phyloP scores from a whole-genome alignment of 2,329 filamentous ascomycete species.

The Phoma herbarum region DNA sequence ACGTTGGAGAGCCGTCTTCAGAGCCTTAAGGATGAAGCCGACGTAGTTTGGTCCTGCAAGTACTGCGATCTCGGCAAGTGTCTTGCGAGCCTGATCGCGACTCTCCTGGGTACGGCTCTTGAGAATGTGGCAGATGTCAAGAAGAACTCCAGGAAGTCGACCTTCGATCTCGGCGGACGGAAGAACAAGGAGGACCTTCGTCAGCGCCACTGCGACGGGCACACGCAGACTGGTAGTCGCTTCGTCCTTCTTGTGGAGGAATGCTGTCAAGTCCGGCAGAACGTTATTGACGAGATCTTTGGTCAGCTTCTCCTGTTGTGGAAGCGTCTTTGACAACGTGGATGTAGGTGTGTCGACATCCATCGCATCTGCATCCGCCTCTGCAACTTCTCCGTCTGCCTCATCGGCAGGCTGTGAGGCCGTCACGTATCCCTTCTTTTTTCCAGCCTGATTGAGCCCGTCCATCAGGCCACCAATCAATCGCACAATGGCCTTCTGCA shows the following conservation, averaged over 20 bases:
- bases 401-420: constrained; percentile 23
- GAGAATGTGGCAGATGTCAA: constrained; percentile 92
- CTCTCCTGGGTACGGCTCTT: constrained; percentile 88
- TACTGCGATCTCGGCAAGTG: constrained; percentile 81
- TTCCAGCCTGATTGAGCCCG: constrained; percentile 68
- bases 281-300: constrained; percentile 78
- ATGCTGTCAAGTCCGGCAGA: constrained; percentile 79
- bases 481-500: constrained; percentile 85
- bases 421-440: constrained; percentile 45
- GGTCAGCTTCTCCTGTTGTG: constrained; percentile 71
- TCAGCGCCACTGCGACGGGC: constrained; percentile 85
- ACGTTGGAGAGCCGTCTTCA: constrained; percentile 80
- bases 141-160: constrained; percentile 81
- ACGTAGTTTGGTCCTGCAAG: constrained; percentile 85
- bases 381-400: constrained; percentile 55
- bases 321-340: constrained; percentile 70
- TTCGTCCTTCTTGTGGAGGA: constrained; percentile 94
- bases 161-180: constrained; percentile 76
- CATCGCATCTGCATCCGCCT: constrained; percentile 33
- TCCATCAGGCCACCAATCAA: constrained; percentile 85
- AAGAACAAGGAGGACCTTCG: constrained; percentile 85
- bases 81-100: constrained; percentile 88
- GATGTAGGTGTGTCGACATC: constrained; percentile 35
- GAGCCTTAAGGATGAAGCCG: constrained; percentile 91
- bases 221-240: constrained; percentile 92